Percentiles rank a stretch among this genome's conserved stretches.
These are phyloP conservation scores for Stevia rebaudiana DNA, from an alignment of 140 eudicot species.

Conservation along the genomic window DNA sequence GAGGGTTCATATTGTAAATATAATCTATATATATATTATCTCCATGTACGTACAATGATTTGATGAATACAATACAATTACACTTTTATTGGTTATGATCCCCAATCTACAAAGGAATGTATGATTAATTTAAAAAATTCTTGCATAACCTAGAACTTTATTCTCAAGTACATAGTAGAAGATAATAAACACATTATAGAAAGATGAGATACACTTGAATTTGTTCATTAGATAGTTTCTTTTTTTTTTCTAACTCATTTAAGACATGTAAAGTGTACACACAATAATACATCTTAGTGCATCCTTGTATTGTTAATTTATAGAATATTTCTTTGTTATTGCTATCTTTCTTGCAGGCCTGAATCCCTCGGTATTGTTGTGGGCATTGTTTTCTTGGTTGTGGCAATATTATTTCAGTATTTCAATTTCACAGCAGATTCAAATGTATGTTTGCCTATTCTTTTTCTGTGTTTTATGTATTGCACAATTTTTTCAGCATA, in stretches of 20 bases:
- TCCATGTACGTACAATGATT: no score
- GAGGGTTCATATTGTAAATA: no score
- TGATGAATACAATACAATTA: not conserved
- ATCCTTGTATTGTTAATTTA: no score
- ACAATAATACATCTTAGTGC: not conserved
- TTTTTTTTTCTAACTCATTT: no score
- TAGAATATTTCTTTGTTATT: not conserved
- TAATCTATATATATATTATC: no score
- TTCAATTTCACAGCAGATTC: conserved; percentile 89
- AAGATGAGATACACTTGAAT: not conserved
- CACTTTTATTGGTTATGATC: not conserved
- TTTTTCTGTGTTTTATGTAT: not conserved
- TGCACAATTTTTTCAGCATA: not conserved
- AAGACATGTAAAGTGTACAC: not conserved
- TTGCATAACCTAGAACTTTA: not conserved
- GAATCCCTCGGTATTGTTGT: conserved; percentile 91
- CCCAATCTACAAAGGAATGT: not conserved
- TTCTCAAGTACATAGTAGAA: not conserved
- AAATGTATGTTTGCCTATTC: conserved; percentile 30
- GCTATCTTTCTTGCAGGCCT: conserved; percentile 64
- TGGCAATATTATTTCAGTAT: conserved; percentile 78
- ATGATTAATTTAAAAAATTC: not conserved
- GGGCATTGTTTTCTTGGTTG: conserved; percentile 77
- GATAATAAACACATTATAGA: not conserved
- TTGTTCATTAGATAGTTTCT: not conserved